Percentiles rank a stretch among this genome's conserved stretches.
Evolutionary conservation across 176 grass and related monocot genomes (phyloP).

Genomic region (Cymbopogon citratus): DNA sequence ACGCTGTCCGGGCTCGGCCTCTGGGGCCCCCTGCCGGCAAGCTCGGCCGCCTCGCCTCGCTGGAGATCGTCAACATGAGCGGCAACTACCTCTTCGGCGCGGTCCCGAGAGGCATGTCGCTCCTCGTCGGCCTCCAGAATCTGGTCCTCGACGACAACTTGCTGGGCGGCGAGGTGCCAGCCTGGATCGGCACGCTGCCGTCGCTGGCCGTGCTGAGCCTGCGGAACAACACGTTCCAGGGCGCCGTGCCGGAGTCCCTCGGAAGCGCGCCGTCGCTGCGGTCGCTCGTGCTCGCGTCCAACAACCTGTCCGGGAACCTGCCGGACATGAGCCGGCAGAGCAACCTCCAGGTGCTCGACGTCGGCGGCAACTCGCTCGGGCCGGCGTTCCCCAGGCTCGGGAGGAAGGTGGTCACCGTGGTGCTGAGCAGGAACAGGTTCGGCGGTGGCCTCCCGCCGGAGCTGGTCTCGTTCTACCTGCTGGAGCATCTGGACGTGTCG

Average conservation of each 20-base stretch:
- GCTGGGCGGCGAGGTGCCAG: constrained; percentile 52
- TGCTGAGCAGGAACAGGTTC: constrained; percentile 72
- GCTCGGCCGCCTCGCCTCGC: constrained; percentile 41
- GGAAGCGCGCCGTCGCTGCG: constrained; percentile 48
- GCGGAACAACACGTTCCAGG: constrained; percentile 69
- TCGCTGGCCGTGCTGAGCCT: constrained; percentile 65
- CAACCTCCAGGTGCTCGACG: constrained; percentile 69
- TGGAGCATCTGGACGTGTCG: constrained; percentile 72
- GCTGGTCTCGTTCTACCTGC: constrained; percentile 48
- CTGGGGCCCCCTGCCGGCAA: constrained; percentile 76
- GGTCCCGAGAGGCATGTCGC: constrained; percentile 52
- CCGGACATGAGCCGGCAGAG: constrained; percentile 54
- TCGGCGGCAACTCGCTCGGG: constrained; percentile 66
- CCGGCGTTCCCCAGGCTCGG: constrained; percentile 71
- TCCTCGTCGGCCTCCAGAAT: constrained; percentile 59
- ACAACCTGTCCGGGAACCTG: constrained; percentile 65
- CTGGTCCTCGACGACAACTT: constrained; percentile 85
- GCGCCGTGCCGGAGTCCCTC: constrained; percentile 58
- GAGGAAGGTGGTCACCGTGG: constrained; percentile 63
- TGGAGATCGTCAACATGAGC: constrained; percentile 93
- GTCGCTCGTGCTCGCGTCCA: constrained; percentile 64
- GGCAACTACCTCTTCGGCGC: constrained; percentile 68
- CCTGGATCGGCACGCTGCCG: constrained; percentile 48
- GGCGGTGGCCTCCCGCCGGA: constrained; percentile 44
- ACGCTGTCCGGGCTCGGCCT: constrained; percentile 66